Conservation (phyloP, 345 rosid genomes). For the Corymbia maculata region DNA sequence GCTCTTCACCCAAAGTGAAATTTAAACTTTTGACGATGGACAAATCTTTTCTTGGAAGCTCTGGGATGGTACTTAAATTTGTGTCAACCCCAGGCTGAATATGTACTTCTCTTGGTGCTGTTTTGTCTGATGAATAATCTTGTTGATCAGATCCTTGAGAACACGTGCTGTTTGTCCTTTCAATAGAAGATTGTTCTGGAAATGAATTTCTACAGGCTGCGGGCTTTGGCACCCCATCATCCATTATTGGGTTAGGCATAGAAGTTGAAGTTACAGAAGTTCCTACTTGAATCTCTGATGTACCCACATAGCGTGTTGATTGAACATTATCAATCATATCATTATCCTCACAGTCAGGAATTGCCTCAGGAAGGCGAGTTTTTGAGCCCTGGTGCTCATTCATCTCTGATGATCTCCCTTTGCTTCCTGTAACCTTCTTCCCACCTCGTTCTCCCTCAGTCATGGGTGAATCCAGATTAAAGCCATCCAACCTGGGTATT, state of each 20-base stretch:
- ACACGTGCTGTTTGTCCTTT: not conserved
- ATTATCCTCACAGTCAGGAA: conserved; percentile 9
- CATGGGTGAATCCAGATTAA: conserved; percentile 33
- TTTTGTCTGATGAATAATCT: not conserved
- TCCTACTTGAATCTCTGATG: not conserved
- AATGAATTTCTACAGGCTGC: not conserved
- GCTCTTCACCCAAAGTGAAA: conserved; percentile 7
- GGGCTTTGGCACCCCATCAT: not conserved
- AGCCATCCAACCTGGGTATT: conserved; percentile 44
- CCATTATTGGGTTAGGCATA: not conserved
- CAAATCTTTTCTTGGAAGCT: conserved; percentile 5
- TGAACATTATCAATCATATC: not conserved
- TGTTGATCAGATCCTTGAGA: conserved; percentile 8
- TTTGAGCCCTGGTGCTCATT: conserved; percentile 19
- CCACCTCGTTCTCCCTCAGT: conserved; percentile 22
- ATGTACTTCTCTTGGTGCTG: not conserved
- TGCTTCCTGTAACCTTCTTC: conserved; percentile 13
- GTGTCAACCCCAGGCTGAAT: not conserved
- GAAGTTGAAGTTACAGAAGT: not conserved
- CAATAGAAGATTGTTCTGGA: not conserved
- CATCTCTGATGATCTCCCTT: conserved; percentile 19
- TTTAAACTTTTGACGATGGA: conserved; percentile 1
- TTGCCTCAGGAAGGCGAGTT: conserved; percentile 3
- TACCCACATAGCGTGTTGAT: not conserved
- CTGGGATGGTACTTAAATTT: not conserved